Percentiles rank a stretch among this genome's conserved stretches.
phyloP scores from a whole-genome alignment of 176 grass and related monocot species.

The Triticum urartu region DNA sequence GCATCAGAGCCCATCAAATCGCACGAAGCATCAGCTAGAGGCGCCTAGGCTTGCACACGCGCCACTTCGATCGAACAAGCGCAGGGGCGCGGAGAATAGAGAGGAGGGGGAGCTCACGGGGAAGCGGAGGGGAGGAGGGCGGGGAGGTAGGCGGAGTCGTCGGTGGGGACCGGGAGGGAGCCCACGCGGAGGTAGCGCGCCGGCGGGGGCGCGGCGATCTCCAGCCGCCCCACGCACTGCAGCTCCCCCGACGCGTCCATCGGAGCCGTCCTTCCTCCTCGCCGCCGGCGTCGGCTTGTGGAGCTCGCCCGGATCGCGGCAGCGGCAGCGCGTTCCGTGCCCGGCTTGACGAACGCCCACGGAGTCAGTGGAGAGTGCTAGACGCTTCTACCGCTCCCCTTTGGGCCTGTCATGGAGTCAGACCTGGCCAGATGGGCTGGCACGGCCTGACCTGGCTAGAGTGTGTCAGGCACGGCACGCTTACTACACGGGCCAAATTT shows the following conservation, averaged over 20 bases:
- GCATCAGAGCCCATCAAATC: constrained; percentile 8
- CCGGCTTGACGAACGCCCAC: constrained; percentile 1
- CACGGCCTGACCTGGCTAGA: too few species aligned
- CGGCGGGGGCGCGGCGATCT: constrained; percentile 75
- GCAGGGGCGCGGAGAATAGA: background rate
- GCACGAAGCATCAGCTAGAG: constrained; percentile 5
- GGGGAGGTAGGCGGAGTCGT: constrained; percentile 64
- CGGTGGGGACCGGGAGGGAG: constrained; percentile 87
- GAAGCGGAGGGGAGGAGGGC: constrained; percentile 67
- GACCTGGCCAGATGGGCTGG: too few species aligned
- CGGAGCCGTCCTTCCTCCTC: background rate
- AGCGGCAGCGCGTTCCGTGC: background rate
- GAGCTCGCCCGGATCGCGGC: constrained; percentile 20
- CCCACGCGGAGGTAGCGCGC: constrained; percentile 82
- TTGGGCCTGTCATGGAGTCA: background rate
- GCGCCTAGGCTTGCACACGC: background rate
- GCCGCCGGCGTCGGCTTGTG: background rate
- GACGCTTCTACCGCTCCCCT: background rate
- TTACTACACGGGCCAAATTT: too few species aligned
- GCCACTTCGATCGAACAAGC: background rate
- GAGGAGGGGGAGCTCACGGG: constrained; percentile 39
- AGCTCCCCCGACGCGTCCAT: constrained; percentile 76
- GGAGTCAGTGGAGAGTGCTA: background rate
- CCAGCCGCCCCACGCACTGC: constrained; percentile 88
- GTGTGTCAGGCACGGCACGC: too few species aligned